Percentiles rank a stretch among this genome's conserved stretches.
Conservation (phyloP, 2,329 filamentous ascomycete genomes). For the Talaromyces albobiverticillius region DNA sequence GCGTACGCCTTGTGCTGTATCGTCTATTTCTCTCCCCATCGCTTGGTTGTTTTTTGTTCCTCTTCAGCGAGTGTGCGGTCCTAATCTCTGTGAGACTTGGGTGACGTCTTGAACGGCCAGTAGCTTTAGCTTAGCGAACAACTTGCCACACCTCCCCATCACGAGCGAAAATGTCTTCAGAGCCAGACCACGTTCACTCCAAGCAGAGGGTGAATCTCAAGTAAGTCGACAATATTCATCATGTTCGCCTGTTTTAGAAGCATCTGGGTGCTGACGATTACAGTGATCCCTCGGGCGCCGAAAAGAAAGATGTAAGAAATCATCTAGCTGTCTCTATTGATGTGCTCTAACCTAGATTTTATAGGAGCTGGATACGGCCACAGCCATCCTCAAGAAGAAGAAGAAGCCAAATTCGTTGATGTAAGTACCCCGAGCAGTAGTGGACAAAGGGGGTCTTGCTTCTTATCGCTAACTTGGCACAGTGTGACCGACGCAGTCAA, state of each 20-base stretch:
- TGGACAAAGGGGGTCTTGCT: neutral
- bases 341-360: conserved; percentile 22
- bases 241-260: neutral
- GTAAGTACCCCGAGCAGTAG: conserved; percentile 56
- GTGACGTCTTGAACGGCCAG: conserved; percentile 15
- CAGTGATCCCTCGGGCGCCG: conserved; percentile 86
- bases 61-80: conserved; percentile 8
- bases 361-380: conserved; percentile 85
- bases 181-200: conserved; percentile 60
- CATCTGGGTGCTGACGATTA: neutral
- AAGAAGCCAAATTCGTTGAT: conserved; percentile 99
- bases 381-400: conserved; percentile 99
- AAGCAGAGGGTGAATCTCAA: conserved; percentile 82
- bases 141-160: conserved; percentile 10
- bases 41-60: conserved; percentile 11
- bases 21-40: conserved; percentile 8
- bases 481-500: conserved; percentile 98
- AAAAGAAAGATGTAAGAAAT: conserved; percentile 72
- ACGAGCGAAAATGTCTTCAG: conserved; percentile 62
- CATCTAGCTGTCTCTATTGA: neutral
- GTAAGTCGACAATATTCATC: conserved; percentile 54
- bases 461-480: conserved; percentile 19
- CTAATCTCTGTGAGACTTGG: conserved; percentile 11
- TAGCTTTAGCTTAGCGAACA: conserved; percentile 10
- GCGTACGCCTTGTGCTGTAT: conserved; percentile 10